phyloP scores from a whole-genome alignment of 192 early-diverging fungal species.

The Spizellomyces punctatus region DNA sequence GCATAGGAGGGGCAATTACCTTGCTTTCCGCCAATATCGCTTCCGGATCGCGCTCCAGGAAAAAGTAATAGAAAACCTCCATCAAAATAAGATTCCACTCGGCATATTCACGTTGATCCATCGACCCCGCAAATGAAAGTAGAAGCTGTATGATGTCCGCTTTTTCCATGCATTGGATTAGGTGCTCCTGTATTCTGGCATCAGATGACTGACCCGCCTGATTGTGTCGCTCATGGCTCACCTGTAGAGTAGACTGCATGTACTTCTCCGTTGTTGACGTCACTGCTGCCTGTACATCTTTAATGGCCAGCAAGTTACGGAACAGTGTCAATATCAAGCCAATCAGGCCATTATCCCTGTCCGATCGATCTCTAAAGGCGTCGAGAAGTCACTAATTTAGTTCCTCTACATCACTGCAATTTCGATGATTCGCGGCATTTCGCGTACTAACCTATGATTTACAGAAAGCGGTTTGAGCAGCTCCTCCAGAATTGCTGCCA shows the following conservation, averaged over 20 bases:
- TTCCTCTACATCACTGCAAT: conserved; percentile 1
- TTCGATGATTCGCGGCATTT: neutral
- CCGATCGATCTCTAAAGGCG: conserved; percentile 52
- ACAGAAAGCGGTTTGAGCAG: conserved; percentile 54
- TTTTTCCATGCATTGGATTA: conserved; percentile 59
- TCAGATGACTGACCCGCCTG: neutral
- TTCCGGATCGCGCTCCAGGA: conserved; percentile 53
- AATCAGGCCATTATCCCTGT: conserved; percentile 62
- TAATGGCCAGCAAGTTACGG: conserved; percentile 80
- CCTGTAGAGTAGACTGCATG: conserved; percentile 67
- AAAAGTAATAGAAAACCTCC: conserved; percentile 67
- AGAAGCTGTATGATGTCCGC: conserved; percentile 69
- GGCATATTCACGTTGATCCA: conserved; percentile 55
- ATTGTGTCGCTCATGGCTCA: conserved; percentile 15
- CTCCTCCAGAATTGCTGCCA: conserved; percentile 53
- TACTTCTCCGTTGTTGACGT: conserved; percentile 57
- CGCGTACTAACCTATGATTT: conserved; percentile 35
- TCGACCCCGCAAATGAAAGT: conserved; percentile 69
- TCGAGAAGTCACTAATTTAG: conserved; percentile 16
- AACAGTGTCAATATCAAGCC: conserved; percentile 74
- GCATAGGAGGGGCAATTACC: no score
- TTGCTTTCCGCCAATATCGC: conserved; percentile 27
- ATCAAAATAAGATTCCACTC: conserved; percentile 67
- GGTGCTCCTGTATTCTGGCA: conserved; percentile 45
- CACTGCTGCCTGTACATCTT: conserved; percentile 65